Conservation (phyloP, 768 basidiomycete genomes). For the Lepiota venenata region DNA sequence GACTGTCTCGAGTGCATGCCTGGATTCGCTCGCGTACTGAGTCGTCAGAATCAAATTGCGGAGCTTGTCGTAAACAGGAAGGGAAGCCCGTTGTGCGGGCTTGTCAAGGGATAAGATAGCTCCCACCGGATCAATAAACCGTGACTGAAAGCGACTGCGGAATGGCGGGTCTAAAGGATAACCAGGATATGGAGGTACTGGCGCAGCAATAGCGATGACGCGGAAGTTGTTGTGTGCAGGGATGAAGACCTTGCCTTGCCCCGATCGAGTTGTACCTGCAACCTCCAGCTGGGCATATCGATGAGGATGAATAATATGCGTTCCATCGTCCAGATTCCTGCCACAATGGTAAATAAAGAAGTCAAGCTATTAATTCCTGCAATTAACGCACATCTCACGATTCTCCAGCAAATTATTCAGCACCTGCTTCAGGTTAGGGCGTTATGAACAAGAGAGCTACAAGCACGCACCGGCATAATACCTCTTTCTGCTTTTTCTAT, state of each 20-base stretch:
- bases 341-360: background rate
- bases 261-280: constrained; percentile 22
- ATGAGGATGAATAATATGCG: constrained; percentile 64
- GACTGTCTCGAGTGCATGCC: constrained; percentile 48
- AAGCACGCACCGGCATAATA: constrained; percentile 58
- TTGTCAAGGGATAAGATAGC: constrained; percentile 42
- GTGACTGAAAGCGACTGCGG: constrained; percentile 65
- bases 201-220: constrained; percentile 66
- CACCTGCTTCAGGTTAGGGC: constrained; percentile 29
- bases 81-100: constrained; percentile 9
- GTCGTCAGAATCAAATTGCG: constrained; percentile 57
- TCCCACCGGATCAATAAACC: constrained; percentile 61
- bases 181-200: constrained; percentile 65
- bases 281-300: constrained; percentile 49
- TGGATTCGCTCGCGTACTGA: constrained; percentile 59
- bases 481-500: constrained; percentile 72
- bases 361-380: background rate
- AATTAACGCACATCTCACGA: constrained; percentile 52
- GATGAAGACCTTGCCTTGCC: constrained; percentile 45
- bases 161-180: constrained; percentile 67
- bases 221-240: constrained; percentile 67
- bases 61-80: constrained; percentile 39
- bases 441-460: background rate
- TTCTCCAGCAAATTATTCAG: constrained; percentile 70
- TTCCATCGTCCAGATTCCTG: constrained; percentile 69